These are phyloP conservation scores for Ophiorrhiza pumila DNA, from an alignment of 257 asterid genomes.

Conservation along the genomic window DNA sequence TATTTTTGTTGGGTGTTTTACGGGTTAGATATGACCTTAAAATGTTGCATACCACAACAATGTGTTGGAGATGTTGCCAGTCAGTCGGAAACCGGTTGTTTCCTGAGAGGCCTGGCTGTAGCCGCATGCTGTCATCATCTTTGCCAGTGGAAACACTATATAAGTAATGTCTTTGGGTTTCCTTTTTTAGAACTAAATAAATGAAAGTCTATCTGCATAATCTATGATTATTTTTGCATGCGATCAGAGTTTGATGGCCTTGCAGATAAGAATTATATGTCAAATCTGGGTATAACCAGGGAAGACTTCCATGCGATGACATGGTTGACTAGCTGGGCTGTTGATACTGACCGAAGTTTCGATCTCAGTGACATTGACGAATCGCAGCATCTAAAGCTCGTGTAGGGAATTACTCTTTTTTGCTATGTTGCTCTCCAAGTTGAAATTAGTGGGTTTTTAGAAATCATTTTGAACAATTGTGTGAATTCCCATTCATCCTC, in stretches of 20 bases:
- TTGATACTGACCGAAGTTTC: slow-evolving; percentile 80
- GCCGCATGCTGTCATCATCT: slow-evolving; percentile 98
- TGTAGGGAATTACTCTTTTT: slow-evolving; percentile 25
- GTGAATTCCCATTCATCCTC: too few relatives aligned
- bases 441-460: too few relatives aligned
- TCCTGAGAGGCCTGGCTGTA: slow-evolving; percentile 67
- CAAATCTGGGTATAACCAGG: slow-evolving; percentile 59
- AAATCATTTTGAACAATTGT: too few relatives aligned
- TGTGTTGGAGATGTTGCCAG: slow-evolving; percentile 22
- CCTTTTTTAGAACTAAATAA: not conserved
- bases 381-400: slow-evolving; percentile 36
- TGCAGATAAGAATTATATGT: slow-evolving; percentile 69
- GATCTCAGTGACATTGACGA: slow-evolving; percentile 41
- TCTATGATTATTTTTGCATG: not conserved
- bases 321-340: slow-evolving; percentile 99
- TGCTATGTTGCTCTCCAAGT: not conserved
- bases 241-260: not conserved
- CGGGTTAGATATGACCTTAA: slow-evolving; percentile 53
- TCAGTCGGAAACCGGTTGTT: slow-evolving; percentile 32
- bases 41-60: slow-evolving; percentile 57
- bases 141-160: slow-evolving; percentile 90
- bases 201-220: not conserved
- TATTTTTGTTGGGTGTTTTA: not conserved
- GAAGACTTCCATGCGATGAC: slow-evolving; percentile 81
- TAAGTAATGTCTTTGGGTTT: slow-evolving; percentile 38